Conservation (phyloP, 257 asterid genomes). For the Fraxinus americana region DNA sequence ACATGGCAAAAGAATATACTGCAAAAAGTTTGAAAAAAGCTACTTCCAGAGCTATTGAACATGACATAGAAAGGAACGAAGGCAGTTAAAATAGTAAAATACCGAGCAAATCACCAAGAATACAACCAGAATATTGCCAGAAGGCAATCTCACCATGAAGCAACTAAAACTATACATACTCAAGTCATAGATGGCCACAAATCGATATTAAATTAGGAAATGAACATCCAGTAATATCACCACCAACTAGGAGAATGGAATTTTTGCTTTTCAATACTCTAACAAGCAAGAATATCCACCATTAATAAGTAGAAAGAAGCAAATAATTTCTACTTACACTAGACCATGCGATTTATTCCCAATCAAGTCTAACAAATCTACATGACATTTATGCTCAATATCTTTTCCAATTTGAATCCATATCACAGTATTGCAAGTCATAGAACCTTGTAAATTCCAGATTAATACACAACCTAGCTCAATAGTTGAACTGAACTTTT, state of each 20-base stretch:
- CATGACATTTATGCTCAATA: background rate
- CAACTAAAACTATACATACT: background rate
- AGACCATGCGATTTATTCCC: background rate
- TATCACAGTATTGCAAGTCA: background rate
- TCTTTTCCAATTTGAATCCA: background rate
- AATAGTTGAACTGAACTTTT: background rate
- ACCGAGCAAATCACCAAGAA: background rate
- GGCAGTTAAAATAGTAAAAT: background rate
- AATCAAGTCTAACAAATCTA: background rate
- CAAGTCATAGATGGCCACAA: background rate
- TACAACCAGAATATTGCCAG: background rate
- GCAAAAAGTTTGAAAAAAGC: background rate
- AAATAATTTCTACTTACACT: background rate
- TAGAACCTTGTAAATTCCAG: background rate
- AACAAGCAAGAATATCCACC: background rate
- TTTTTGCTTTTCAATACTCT: background rate
- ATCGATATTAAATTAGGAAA: background rate
- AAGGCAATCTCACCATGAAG: background rate
- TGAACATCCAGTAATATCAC: background rate
- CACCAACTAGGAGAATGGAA: background rate
- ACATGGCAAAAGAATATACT: background rate
- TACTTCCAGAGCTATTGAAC: background rate
- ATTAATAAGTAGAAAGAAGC: background rate
- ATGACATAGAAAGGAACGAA: background rate
- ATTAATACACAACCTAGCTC: background rate